A percentile compares a stretch with the other conserved stretches of the same genome.
phyloP scores from a whole-genome alignment of 31 red algal species.

The Bonnemaisonia californica region DNA sequence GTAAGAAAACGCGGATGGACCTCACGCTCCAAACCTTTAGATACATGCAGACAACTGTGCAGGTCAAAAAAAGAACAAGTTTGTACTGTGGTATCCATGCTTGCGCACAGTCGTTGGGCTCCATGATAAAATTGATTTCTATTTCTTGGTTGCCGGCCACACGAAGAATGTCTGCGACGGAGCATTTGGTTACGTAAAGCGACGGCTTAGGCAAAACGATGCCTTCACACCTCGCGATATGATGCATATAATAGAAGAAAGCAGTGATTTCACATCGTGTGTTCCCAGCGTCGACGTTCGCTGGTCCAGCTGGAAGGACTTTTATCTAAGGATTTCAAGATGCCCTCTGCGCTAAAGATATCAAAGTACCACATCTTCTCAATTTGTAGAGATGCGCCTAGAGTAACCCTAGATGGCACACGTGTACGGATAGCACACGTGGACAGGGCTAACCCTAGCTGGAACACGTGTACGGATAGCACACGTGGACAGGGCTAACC shows the following conservation, averaged over 20 bases:
- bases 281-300: neutral
- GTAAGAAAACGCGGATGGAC: too few species aligned
- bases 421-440: too few species aligned
- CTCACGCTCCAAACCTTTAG: neutral
- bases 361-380: too few species aligned
- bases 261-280: neutral
- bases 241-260: conserved; percentile 9
- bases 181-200: conserved; percentile 13
- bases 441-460: too few species aligned
- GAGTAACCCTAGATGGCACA: too few species aligned
- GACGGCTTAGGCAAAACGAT: neutral
- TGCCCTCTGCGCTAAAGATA: conserved; percentile 1
- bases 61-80: conserved; percentile 35
- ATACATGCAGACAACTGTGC: conserved; percentile 33
- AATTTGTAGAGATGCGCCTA: too few species aligned
- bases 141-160: conserved; percentile 29
- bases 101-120: too few species aligned
- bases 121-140: too few species aligned
- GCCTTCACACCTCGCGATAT: conserved; percentile 13
- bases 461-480: too few species aligned
- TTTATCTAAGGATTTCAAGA: conserved; percentile 2
- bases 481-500: too few species aligned
- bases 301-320: conserved; percentile 4
- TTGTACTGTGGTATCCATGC: conserved; percentile 11
- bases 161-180: too few species aligned